Evolutionary conservation across 2,329 filamentous ascomycete genomes (phyloP), one percentile per base, ranked within the genome.

Genomic region (Lecanoromycetidae sp.): DNA sequence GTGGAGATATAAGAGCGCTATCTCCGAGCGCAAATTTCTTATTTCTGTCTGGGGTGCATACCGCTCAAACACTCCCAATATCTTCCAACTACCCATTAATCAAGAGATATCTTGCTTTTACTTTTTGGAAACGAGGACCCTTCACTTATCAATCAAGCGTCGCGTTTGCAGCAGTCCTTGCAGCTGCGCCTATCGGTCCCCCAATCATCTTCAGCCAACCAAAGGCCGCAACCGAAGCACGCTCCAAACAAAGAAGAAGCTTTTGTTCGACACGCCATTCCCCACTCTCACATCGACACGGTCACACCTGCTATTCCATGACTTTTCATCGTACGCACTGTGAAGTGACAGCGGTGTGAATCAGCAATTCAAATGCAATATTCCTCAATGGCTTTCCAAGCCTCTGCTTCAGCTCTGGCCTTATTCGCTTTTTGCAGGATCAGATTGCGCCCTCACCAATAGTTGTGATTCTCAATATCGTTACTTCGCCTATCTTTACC

Each of bases 361-460:
- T n/a, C n/a, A n/a, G n/a, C n/a, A n/a, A n/a, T n/a, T n/a, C 8
- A 27, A 27, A 3, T 3, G 13, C 8, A 23, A n/a, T 15, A 30
- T 37, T 15, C 38, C 10, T 23, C 25, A 42, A 47, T 47, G 45
- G 37, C 38, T 15, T 22, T 32, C 32, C n/a, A 22, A 30, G 23
- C 23, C 13, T 15, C 30, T n/a, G 32, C 45, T 9, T 44, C 36
- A 29, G 30, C 36, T 23, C 26, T 45, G 22, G 39, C 35, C 3
- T 23, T 45, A n/a, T 40, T 49, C 23, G 47, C 41, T 19, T 41
- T 40, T 17, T 45, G 36, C 29, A 29, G 47, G 36, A 39, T 49
- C 41, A 26, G 47, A 22, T 49, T 40, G 32, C 47, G 47, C 41
- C 22, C 38, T 29, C 6, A 15, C 22, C 37, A 10, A 38, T 49